Evolutionary conservation across 495 filamentous ascomycete genomes (phyloP), one percentile per base, ranked within the genome.

Genomic region (Cercophora scortea): DNA sequence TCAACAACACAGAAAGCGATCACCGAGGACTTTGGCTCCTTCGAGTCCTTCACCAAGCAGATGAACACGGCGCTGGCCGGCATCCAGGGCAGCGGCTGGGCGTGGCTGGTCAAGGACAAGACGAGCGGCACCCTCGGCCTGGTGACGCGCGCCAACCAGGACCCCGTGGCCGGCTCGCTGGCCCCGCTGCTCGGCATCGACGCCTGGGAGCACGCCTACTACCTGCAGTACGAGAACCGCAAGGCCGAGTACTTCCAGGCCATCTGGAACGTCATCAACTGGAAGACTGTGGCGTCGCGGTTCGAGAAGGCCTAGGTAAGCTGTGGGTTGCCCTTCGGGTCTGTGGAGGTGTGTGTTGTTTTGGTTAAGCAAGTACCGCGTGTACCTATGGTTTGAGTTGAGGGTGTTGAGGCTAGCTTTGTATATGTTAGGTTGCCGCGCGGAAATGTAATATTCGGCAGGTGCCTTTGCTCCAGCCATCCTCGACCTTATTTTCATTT

Each of bases 211-310:
- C 61, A 74, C 52, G 69, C 74, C 43, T 77, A 79, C 65, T 78
- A 77, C 73, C 77, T 98, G 51, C 90, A 98, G 77, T 98, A 98
- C 71, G 80, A 96, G 79, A 98, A 97, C 76, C 86, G 92, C 66
- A 98, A 98, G 82, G 93, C 88, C 49, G 94, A 96, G 70, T 98
- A 98, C 75, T 96, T 98, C 71, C 81, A 81, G 52, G 90, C 90
- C 52, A 87, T 98, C 66, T 98, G 93, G 93, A 89, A 96, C 57
- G 89, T 98, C 45, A 76, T 95, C 61, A 94, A 95, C 78, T 95
- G 90, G 90, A 91, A 92, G 79, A 79, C 88, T 18, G 93, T 87
- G 32, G 90, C 92, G 70, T 81, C 86, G 76, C 85, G 93, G 52
- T 88, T 94, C 61, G 71, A 68, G 39, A 70, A 71, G 62, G 55